These are phyloP conservation scores for Chaetomiaceae sp. DNA, from an alignment of 2,329 filamentous ascomycete genomes.

Conservation along the genomic window DNA sequence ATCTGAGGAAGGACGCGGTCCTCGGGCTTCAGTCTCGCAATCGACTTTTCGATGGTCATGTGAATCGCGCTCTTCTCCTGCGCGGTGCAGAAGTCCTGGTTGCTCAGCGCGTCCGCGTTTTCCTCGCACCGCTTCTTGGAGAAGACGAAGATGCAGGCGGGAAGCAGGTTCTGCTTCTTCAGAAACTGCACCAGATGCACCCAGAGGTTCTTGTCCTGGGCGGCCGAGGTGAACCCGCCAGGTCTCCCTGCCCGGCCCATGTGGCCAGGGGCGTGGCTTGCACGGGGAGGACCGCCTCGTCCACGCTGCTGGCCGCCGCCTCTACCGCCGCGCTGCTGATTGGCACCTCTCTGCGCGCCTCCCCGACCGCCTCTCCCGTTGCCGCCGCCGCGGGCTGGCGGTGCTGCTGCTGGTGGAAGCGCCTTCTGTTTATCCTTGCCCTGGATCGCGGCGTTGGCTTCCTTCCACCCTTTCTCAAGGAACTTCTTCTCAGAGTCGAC, in stretches of 20 bases:
- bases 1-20: conserved; percentile 91
- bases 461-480: conserved; percentile 89
- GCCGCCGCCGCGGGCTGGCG: conserved; percentile 43
- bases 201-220: conserved; percentile 95
- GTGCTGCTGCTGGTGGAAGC: conserved; percentile 34
- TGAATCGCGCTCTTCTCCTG: conserved; percentile 94
- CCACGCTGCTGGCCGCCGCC: conserved; percentile 53
- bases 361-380: conserved; percentile 46
- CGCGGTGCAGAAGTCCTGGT: conserved; percentile 90
- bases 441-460: conserved; percentile 76
- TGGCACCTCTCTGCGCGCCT: conserved; percentile 43
- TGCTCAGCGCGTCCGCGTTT: conserved; percentile 90
- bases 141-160: conserved; percentile 96
- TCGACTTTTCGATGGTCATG: conserved; percentile 94
- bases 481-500: conserved; percentile 91
- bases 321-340: conserved; percentile 45
- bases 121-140: conserved; percentile 97
- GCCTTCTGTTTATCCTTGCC: conserved; percentile 72
- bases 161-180: conserved; percentile 79
- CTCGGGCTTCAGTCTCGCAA: conserved; percentile 85
- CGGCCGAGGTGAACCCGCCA: conserved; percentile 80
- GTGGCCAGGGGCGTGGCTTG: conserved; percentile 67
- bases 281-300: conserved; percentile 54
- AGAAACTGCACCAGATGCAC: conserved; percentile 91
- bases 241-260: conserved; percentile 85